Conservation (phyloP, 1,139 yeast species). For the Pichia sp. region DNA sequence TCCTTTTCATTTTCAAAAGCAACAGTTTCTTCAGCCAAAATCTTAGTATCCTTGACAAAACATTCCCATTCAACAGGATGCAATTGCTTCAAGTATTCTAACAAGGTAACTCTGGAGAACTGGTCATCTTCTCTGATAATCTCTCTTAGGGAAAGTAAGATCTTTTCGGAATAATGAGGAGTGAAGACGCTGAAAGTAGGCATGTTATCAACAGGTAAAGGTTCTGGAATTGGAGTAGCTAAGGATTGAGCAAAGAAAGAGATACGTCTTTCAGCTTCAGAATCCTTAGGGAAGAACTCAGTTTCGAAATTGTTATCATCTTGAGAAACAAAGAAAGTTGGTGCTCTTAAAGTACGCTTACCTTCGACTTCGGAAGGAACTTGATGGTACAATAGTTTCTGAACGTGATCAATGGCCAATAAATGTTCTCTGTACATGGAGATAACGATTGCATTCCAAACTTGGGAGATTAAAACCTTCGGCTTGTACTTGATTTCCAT, state of each 20-base stretch:
- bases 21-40: slow-evolving; percentile 80
- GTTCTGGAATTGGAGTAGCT: slow-evolving; percentile 97
- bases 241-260: slow-evolving; percentile 98
- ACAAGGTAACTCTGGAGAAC: slow-evolving; percentile 90
- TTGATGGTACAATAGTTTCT: slow-evolving; percentile 92
- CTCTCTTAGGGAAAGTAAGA: slow-evolving; percentile 87
- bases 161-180: slow-evolving; percentile 98
- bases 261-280: slow-evolving; percentile 98
- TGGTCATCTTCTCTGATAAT: slow-evolving; percentile 98
- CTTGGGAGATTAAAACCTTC: slow-evolving; percentile 94
- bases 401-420: slow-evolving; percentile 96
- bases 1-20: slow-evolving; percentile 53
- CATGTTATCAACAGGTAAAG: slow-evolving; percentile 98
- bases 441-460: slow-evolving; percentile 89
- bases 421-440: slow-evolving; percentile 62
- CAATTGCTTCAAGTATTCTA: slow-evolving; percentile 94
- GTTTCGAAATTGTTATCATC: slow-evolving; percentile 42
- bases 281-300: slow-evolving; percentile 34
- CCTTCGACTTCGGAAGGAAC: slow-evolving; percentile 82
- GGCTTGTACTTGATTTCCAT: slow-evolving; percentile 99
- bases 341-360: slow-evolving; percentile 96
- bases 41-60: slow-evolving; percentile 96
- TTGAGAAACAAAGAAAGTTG: slow-evolving; percentile 96
- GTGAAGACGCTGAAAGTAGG: slow-evolving; percentile 97
- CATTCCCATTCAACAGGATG: slow-evolving; percentile 99